These are phyloP conservation scores for Scedosporium apiospermum DNA, from an alignment of 2,329 filamentous ascomycete genomes.

Conservation along the genomic window DNA sequence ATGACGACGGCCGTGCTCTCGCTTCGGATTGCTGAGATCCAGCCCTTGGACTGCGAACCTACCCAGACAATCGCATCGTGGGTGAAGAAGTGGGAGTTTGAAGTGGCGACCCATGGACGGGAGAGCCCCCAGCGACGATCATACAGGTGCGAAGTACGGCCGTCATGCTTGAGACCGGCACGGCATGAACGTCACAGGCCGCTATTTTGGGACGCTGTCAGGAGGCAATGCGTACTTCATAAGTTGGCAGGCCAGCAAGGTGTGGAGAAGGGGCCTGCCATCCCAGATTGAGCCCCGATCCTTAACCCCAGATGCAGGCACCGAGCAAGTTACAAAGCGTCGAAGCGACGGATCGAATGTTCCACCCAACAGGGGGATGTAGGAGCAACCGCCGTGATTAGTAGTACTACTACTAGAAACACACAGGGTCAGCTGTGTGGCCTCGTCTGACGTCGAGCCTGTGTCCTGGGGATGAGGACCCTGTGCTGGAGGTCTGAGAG, in stretches of 20 bases:
- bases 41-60: neutral
- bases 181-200: conserved; percentile 5
- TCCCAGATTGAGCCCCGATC: neutral
- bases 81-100: neutral
- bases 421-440: neutral
- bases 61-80: neutral
- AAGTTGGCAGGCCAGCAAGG: neutral
- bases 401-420: neutral
- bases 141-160: conserved; percentile 1
- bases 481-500: neutral
- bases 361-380: neutral
- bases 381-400: neutral
- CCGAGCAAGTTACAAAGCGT: neutral
- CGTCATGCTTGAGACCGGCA: conserved; percentile 3
- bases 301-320: neutral
- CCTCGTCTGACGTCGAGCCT: neutral
- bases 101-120: neutral
- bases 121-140: conserved; percentile 3
- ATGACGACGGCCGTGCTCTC: neutral
- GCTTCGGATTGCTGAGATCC: neutral
- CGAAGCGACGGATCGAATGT: neutral
- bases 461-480: neutral
- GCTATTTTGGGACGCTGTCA: conserved; percentile 3
- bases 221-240: neutral
- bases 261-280: neutral